Evolutionary conservation across 2,329 filamentous ascomycete genomes (phyloP), one percentile per base, ranked within the genome.

Genomic region (Rutstroemia sp.): DNA sequence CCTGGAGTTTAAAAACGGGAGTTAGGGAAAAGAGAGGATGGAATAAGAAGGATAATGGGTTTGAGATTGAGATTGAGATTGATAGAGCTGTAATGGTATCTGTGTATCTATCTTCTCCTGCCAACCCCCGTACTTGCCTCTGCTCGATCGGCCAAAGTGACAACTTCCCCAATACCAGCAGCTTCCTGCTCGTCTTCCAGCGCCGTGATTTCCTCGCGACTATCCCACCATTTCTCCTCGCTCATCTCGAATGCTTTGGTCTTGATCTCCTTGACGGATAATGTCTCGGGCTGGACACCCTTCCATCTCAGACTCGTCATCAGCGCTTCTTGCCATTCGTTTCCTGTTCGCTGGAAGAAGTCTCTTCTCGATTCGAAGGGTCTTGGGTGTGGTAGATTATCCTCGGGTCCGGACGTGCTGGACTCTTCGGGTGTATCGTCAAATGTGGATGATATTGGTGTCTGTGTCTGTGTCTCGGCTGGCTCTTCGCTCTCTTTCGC

Each of bases 141-240:
- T 44, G 78, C 81, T 61, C 83, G 83, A 64, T 95, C 90, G 50
- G 86, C 84, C 67, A 97, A 76, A 68, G 86, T 94, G 54, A 97
- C 89, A 45, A 97, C 89, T 75, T 97, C 94, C 16, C 91, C 89
- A 71, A 97, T 96, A 9, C 94, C 73, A 56, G 76, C 78, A 47
- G 78, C 92, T 72, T 96, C 92, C 75, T 97, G 91, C 75, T 96
- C 92, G 72, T 96, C 92, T 73, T 99, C 94, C 67, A 97, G 73
- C 6, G 84, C 87, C 54, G 86, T 87, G 63, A 99, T 88, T 74
- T 97, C 92, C 75, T 99, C 94, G 65, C 94, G 82, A 69, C 87
- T 91, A 76, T 96, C 94, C 94, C 94, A 99, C 94, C 94, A 99
- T 71, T 95, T 96, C 74, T 92, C 88, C 72, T 99, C 94, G 42